Evolutionary conservation across 2,329 filamentous ascomycete species (phyloP).

Genomic region (Nemania sp.): DNA sequence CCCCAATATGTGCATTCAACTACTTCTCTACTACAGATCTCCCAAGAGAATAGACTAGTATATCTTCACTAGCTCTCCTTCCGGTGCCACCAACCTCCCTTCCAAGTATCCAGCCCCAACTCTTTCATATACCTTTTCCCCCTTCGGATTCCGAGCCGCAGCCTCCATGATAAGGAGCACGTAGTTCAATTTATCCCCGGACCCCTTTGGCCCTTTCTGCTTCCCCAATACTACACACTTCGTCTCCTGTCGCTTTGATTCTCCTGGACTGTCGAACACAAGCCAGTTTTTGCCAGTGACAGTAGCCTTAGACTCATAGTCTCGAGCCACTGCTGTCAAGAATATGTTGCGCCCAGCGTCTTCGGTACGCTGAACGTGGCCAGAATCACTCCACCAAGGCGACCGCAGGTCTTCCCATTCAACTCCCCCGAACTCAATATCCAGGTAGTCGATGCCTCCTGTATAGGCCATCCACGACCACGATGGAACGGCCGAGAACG

Average conservation of each 20-base stretch:
- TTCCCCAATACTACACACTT: neutral
- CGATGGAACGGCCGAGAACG: neutral
- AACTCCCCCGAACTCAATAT: neutral
- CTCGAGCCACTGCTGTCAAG: too few relatives aligned
- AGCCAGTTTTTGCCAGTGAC: too few relatives aligned
- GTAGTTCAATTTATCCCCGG: neutral
- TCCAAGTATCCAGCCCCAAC: neutral
- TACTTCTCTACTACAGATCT: too few relatives aligned
- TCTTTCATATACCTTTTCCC: neutral
- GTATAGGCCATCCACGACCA: slow-evolving; percentile 3
- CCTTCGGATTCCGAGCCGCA: neutral
- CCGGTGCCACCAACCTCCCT: neutral
- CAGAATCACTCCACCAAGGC: neutral
- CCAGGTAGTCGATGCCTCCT: neutral
- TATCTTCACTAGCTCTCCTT: too few relatives aligned
- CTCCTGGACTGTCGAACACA: too few relatives aligned
- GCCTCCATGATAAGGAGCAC: neutral
- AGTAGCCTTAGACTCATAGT: too few relatives aligned
- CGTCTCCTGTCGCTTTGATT: too few relatives aligned
- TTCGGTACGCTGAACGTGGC: neutral
- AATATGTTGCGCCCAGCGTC: neutral
- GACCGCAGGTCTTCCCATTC: neutral
- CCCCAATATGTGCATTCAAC: too few relatives aligned
- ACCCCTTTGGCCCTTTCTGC: neutral
- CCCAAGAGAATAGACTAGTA: too few relatives aligned